Evolutionary conservation across 2,329 filamentous ascomycete genomes (phyloP), one percentile per base, ranked within the genome.

Genomic region (Colletotrichum graminicola): DNA sequence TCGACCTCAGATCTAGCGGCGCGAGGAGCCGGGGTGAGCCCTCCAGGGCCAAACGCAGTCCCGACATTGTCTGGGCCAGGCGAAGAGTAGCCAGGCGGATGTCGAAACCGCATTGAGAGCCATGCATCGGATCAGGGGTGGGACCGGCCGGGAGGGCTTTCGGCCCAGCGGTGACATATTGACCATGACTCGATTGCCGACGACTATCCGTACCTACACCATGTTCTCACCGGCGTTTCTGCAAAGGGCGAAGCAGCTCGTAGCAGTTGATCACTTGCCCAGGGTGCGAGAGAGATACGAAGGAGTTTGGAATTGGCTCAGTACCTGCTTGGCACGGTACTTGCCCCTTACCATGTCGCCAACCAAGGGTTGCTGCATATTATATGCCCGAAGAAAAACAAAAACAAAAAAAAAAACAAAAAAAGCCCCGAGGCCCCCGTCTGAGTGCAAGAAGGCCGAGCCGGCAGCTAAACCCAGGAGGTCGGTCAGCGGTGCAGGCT

Each of bases 21-120:
- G 68, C 34, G 64, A 56, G 11, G 21, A 39, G 57, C 68, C n/a
- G 57, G 64, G 57, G 52, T 67, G 52, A 62, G 41, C 62, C 67
- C 63, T 66, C 43, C 41, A 62, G 34, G 23, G 29, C 39, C 32
- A 47, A 49, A 41, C 41, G 32, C 49, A 61, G 62, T 36, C 29
- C 43, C 41, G 52, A 47, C 56, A 51, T 14, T 41, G 23, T 21
- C 29, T 70, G 67, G 32, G 47, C 54, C 39, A 61, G 32, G 51
- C 16, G 67, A 32, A 29, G 51, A 26, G n/a, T 29, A 29, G 41
- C 47, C 41, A 34, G 56, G 56, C 45, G n/a, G 49, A 45, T 45
- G 32, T 54, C 56, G 66, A 71, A 71, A 62, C 56, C 29, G 39
- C 41, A 47, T 39, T 7, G 34, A 59, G 49, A 29, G 56, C 26